Base-by-base conservation (phyloP, 495 filamentous ascomycete genomes). In the Mytilinidion resinicola region DNA sequence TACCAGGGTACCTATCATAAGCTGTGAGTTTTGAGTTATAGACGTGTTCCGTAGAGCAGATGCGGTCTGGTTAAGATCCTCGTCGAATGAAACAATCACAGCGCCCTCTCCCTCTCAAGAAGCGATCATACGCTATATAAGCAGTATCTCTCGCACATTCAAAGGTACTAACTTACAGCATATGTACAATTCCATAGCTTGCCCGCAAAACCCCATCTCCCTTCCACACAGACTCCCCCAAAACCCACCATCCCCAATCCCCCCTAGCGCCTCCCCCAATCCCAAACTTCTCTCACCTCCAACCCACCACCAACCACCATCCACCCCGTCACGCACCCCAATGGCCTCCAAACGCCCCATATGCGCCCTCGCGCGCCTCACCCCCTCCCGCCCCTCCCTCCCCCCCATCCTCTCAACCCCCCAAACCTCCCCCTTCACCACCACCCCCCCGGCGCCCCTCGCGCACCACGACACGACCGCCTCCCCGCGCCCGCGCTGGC, bases 401-500 rank as follows among this genome's bases (percentile, higher is more conserved):
- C 1, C 1, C 54, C 12, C 63, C 33, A 41, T 39, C 47, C 19
- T 4, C 42, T 9, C 41, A 21, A 41, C 36, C 46, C 46, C 39
- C 34, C 36, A 51, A 38, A 62, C 60, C 42, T 37, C 59, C 60
- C 42, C 61, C 50, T 63, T 53, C 53, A 38, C 60, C 46, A 60
- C 60, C 57, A 61, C 64, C 60, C 61, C 47, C 39, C 67, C 41
- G 37, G 57, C n/a, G 49, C 51, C 38, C 20, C 58, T 17, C 15
- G 35, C 61, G 17, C 20, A 42, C 51, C 57, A 65, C 51, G 72
- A 75, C 35, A 66, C 60, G 15, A 71, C 73, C 56, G 63, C 74
- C 39, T 59, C 70, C 59, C 57, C 70, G 19, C 63, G 75, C 44
- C 91, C 90, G 39, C 82, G 89, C 75, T 96, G 90, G 90, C 77